Evolutionary conservation across 2,329 filamentous ascomycete species (phyloP).

Genomic region (Cyanodermella asteris): DNA sequence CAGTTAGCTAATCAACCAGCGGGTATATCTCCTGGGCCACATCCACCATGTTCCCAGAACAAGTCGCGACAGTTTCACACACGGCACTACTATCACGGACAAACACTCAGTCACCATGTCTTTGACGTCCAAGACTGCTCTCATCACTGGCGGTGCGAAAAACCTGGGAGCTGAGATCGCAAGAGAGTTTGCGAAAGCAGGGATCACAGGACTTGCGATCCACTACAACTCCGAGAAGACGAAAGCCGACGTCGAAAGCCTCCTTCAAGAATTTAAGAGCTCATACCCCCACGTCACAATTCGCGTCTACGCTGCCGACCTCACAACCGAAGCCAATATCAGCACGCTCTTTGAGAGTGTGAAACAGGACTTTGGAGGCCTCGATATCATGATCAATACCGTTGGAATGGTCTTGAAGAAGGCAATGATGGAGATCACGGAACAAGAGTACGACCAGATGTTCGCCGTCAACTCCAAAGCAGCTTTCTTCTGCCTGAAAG

Average conservation of each 20-base stretch:
- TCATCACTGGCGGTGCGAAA: too few species aligned
- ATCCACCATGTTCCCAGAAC: too few species aligned
- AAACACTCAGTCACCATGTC: too few species aligned
- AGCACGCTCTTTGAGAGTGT: slow-evolving; percentile 20
- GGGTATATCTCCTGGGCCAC: too few species aligned
- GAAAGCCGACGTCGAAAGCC: slow-evolving; percentile 15
- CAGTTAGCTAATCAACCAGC: too few species aligned
- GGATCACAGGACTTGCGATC: too few species aligned
- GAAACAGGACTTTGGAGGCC: slow-evolving; percentile 20
- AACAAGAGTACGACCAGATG: slow-evolving; percentile 26
- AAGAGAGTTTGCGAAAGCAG: too few species aligned
- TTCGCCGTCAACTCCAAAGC: slow-evolving; percentile 27
- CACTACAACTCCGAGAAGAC: slow-evolving; percentile 21
- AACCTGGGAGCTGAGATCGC: too few species aligned
- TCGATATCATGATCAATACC: slow-evolving; percentile 30
- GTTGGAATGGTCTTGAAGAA: slow-evolving; percentile 29
- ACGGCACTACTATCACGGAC: too few species aligned
- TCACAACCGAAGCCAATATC: slow-evolving; percentile 20
- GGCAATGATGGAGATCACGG: slow-evolving; percentile 20
- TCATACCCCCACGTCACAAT: slow-evolving; percentile 15
- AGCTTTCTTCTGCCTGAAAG: slow-evolving; percentile 25
- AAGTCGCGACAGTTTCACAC: too few species aligned
- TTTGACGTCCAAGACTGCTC: too few species aligned
- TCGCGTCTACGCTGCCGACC: slow-evolving; percentile 21
- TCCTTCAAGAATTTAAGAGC: slow-evolving; percentile 18